Base-by-base conservation (phyloP, 108 stramenopile genomes). In the Discostella pseudostelligera region DNA sequence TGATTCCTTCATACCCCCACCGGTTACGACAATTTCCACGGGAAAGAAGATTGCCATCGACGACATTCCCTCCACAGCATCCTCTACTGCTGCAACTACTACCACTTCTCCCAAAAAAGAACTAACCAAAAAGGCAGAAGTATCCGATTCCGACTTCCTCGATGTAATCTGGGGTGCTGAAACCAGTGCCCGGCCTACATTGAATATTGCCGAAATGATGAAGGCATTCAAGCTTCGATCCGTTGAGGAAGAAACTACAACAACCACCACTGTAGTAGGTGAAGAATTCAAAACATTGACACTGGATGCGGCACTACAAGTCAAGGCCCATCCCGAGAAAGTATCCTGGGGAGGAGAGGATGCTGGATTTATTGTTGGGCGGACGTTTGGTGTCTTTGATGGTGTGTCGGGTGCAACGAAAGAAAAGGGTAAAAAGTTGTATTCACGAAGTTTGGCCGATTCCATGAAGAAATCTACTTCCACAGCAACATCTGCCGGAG, bases 311-410 rank as follows among this genome's bases (percentile, higher is more conserved):
- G 81, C 78, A n/a, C 69, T 87, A 11, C 64, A 75, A 46, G 84
- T 89, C 24, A 72, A 87, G 43, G 88, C 93, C 29, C 88, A 89
- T 63, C 93, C 93, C 13, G 83, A 82, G 16, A 94, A 94, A 56
- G 69, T 86, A 14, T 66, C 70, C 3, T 94, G 93, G 93, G 93
- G 93, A 20, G 93, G 93, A 8, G 93, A 94, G 69, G 93, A 94
- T 76, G 89, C 89, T 14, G 81, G 81, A 4, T 94, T 90, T 70
- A 65, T 72, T 42, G 78, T 67, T 20, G 85, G 87, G 36, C 57
- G 87, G 37, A 81, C 79, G 4, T 94, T 94, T 80, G 93, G 93
- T 53, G 80, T 94, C 17, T 91, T 94, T 74, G 93, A 94, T 76
- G 93, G 93, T 26, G 93, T 94, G 12, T 88, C 88, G 12, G 90